Base-by-base conservation (phyloP, 1,284 basidiomycete genomes). In the Caloboletus firmus region DNA sequence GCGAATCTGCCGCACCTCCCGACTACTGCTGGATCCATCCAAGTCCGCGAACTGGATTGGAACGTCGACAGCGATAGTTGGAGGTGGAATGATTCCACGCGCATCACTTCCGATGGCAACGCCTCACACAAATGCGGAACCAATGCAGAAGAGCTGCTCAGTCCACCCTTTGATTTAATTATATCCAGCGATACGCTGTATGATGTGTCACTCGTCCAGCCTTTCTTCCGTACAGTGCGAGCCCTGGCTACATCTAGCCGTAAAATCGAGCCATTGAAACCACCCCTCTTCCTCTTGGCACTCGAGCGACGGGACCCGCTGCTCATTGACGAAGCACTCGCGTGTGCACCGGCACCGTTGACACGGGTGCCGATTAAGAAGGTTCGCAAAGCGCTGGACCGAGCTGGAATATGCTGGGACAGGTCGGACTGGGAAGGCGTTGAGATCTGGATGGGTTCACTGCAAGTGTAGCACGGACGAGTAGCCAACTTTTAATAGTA, bases 171-270 rank as follows among this genome's bases (percentile, higher is more conserved):
- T 73, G 89, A 95, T 72, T 77, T 94, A 56, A 85, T 96, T 59
- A 70, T 92, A 52, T 87, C 91, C 17, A 86, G 93, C 52, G 94
- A 97, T 71, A 95, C 94, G 0, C 74, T 95, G 50, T 96, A 95
- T 69, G 72, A 78, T 30, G 67, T 79, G 1, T 73, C 79, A 9
- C 84, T 95, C 47, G 71, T 88, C 30, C 66, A 78, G 17, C 90
- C 90, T 0, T 82, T 96, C 44, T 79, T 94, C 42, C 79, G 80
- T 41, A 83, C 89, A n/a, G 70, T 93, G 7, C 77, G 78, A 41
- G 70, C 74, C 32, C 74, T 90, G 36, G 78, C 79, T 64, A 65
- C 67, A 31, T 57, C 72, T 51, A 76, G 76, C 12, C 50, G 24
- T 40, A 22, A 34, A 7, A 22, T 28, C 35, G 18, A 48, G 4